Base-by-base conservation (phyloP, 2,329 filamentous ascomycete genomes). In the Fusarium subglutinans region DNA sequence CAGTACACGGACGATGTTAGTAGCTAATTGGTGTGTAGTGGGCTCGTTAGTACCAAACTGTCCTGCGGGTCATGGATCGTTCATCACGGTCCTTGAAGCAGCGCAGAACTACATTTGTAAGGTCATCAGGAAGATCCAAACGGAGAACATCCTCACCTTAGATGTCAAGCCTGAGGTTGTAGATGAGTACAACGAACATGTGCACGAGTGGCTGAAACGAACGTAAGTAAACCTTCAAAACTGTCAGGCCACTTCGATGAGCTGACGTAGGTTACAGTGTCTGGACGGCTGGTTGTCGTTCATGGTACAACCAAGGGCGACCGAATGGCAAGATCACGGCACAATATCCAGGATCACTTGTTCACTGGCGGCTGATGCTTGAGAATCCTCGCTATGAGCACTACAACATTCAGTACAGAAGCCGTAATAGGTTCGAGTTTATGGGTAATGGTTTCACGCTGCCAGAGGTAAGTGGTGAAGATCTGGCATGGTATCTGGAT, bases 81-180 rank as follows among this genome's bases (percentile, higher is more conserved):
- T 68, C 40, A 57, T 68, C 8, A 64, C 65, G 6, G 60, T 64
- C 1, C 38, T 68, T 3, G 65, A 68, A 20, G 59, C 65, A 5
- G 65, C 65, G 9, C 65, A 68, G 35, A 64, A 68, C 30, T 68
- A 68, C 18, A 40, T 68, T 4, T 68, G 65, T 13, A 64, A 59
- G 37, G 44, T 68, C 22, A 68, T 68, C 33, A 28, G 65, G 17
- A 68, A 68, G 65, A 63, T 68, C 18, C 65, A 68, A 20, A 68
- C 65, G 4, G 65, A 68, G 30, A 68, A 68, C 13, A 68, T 68
- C 41, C 53, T 63, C 7, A 26, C 45, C 5, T 22, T 68, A 22
- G 65, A 68, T 10, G 65, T 64, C 11, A 68, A 68, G 28, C 30
- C 45, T 8, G 45, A 68, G 18, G 65, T 51, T 22, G 65, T 68